Conservation (phyloP, 2,329 filamentous ascomycete genomes). For the Leptographium galeiforme region DNA sequence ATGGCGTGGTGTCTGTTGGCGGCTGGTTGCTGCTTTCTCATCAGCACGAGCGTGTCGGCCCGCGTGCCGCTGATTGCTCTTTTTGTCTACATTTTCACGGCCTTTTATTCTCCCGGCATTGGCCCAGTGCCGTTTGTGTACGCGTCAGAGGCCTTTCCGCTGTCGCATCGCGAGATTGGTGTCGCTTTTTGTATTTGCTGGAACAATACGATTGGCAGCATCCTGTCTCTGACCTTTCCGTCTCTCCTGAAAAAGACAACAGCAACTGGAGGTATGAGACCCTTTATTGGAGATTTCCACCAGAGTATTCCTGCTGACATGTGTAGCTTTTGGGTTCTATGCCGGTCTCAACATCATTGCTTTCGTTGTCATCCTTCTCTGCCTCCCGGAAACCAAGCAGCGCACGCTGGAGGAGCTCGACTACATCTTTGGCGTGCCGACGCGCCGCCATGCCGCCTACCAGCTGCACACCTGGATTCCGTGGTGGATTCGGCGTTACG, state of each 20-base stretch:
- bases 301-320: too few relatives aligned
- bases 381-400: slow-evolving; percentile 26
- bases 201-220: slow-evolving; percentile 20
- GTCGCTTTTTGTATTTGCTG: too few relatives aligned
- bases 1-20: slow-evolving; percentile 41
- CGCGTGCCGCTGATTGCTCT: slow-evolving; percentile 31
- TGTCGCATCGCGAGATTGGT: slow-evolving; percentile 14
- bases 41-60: slow-evolving; percentile 22
- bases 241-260: slow-evolving; percentile 26
- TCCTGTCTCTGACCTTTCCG: slow-evolving; percentile 32
- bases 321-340: slow-evolving; percentile 31
- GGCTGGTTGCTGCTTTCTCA: slow-evolving; percentile 33
- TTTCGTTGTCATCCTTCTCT: slow-evolving; percentile 26
- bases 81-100: slow-evolving; percentile 35
- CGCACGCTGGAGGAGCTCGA: slow-evolving; percentile 32
- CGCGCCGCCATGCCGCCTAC: slow-evolving; percentile 40
- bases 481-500: slow-evolving; percentile 46
- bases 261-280: slow-evolving; percentile 13
- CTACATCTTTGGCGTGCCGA: slow-evolving; percentile 47
- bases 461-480: slow-evolving; percentile 42
- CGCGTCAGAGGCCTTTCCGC: slow-evolving; percentile 51
- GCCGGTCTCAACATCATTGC: slow-evolving; percentile 34
- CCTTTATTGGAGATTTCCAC: too few relatives aligned
- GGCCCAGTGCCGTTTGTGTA: slow-evolving; percentile 54
- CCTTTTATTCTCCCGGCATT: slow-evolving; percentile 45